Conservation (phyloP, 2,329 filamentous ascomycete species). For the Eutypella sp. region DNA sequence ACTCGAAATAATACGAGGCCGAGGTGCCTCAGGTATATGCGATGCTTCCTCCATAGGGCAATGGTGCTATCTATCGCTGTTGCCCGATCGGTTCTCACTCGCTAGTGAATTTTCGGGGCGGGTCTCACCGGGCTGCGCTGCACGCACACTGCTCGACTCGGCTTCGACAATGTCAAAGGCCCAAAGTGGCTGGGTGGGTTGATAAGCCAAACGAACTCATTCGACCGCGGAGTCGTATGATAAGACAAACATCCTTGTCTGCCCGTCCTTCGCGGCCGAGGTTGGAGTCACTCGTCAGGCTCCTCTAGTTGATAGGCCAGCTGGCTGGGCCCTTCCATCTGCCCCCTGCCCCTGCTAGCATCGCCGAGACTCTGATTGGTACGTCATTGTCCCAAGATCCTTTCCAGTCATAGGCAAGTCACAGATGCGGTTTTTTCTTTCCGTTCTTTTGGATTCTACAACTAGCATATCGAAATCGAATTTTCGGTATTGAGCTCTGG, state of each 20-base stretch:
- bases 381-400: background rate
- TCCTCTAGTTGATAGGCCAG: too few relatives aligned
- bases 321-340: background rate
- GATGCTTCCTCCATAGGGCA: too few relatives aligned
- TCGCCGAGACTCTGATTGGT: background rate
- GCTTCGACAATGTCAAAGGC: too few relatives aligned
- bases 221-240: background rate
- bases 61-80: too few relatives aligned
- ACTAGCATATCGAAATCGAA: too few relatives aligned
- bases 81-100: background rate
- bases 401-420: background rate
- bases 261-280: background rate
- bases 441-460: too few relatives aligned
- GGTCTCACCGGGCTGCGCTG: background rate
- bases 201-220: background rate
- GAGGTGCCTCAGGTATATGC: too few relatives aligned
- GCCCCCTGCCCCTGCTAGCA: background rate
- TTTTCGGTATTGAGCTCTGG: too few relatives aligned
- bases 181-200: background rate
- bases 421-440: background rate
- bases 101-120: background rate
- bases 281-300: too few relatives aligned
- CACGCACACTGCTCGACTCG: background rate
- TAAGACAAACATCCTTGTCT: background rate
- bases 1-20: too few relatives aligned